Evolutionary conservation across 192 early-diverging fungal species (phyloP).

Genomic region (Podila epigama): DNA sequence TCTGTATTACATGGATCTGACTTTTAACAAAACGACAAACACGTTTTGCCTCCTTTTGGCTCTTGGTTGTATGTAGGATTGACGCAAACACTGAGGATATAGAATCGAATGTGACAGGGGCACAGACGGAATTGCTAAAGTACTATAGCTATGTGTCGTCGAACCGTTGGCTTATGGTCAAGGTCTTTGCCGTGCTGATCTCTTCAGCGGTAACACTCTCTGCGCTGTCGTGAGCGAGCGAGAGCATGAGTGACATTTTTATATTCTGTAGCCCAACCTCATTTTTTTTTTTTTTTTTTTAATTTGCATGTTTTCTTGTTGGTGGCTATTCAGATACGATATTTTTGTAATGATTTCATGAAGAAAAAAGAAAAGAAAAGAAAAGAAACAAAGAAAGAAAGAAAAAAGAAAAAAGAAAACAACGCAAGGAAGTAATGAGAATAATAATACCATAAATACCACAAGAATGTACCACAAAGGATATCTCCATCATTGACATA

Average conservation of each 20-base stretch:
- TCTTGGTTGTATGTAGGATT: slow-evolving; percentile 64
- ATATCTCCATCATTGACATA: too few relatives aligned
- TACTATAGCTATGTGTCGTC: slow-evolving; percentile 92
- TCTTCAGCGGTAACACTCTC: slow-evolving; percentile 60
- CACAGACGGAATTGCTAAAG: slow-evolving; percentile 88
- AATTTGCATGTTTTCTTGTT: too few relatives aligned
- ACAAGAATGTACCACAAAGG: neutral
- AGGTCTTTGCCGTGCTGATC: slow-evolving; percentile 90
- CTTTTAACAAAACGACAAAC: neutral
- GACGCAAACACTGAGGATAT: slow-evolving; percentile 94
- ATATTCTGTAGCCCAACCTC: too few relatives aligned
- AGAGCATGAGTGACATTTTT: too few relatives aligned
- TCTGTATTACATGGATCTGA: neutral
- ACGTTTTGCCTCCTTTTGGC: neutral
- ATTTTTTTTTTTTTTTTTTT: too few relatives aligned
- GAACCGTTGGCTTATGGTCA: slow-evolving; percentile 96
- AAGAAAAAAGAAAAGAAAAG: neutral
- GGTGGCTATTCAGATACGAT: too few relatives aligned
- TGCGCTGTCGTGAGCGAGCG: slow-evolving; percentile 30
- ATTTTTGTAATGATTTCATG: neutral
- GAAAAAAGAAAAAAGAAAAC: neutral
- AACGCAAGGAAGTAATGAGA: too few relatives aligned
- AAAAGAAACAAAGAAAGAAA: neutral
- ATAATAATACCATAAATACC: neutral
- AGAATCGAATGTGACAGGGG: slow-evolving; percentile 89